Evolutionary conservation across 352 stramenopile species (phyloP).

Genomic region (Phytophthora multivora): DNA sequence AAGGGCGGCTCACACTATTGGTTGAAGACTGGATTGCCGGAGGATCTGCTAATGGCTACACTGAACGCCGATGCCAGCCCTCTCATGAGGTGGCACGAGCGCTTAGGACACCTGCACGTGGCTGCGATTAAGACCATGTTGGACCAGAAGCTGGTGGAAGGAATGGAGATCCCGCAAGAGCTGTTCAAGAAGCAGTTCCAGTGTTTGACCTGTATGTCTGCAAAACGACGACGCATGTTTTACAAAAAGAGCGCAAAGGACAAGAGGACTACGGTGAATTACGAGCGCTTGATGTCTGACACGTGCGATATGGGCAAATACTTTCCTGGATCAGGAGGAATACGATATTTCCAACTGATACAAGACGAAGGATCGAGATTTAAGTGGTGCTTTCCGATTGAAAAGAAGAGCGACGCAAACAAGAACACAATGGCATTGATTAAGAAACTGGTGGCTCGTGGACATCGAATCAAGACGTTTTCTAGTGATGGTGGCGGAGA

Average conservation of each 20-base stretch:
- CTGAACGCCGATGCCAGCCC: neutral
- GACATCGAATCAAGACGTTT: slow-evolving; percentile 3
- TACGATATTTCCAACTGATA: slow-evolving; percentile 14
- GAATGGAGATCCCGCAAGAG: neutral
- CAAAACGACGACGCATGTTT: neutral
- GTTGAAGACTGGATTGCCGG: neutral
- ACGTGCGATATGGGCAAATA: neutral
- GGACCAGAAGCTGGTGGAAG: neutral
- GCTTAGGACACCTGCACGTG: neutral
- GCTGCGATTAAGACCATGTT: neutral
- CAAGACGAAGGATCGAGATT: slow-evolving; percentile 12
- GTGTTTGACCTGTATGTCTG: neutral
- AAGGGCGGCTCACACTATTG: neutral
- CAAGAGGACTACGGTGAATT: neutral
- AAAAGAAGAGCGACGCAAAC: slow-evolving; percentile 9
- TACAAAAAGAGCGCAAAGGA: neutral
- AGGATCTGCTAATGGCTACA: neutral
- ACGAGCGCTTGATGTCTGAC: neutral
- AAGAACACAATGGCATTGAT: neutral
- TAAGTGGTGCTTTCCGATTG: slow-evolving; percentile 6
- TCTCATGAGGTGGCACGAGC: neutral
- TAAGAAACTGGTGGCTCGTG: neutral
- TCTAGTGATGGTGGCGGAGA: slow-evolving; percentile 13
- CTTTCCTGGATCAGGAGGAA: neutral
- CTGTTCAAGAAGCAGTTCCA: slow-evolving; percentile 2